Evolutionary conservation across 2,329 filamentous ascomycete genomes (phyloP), one percentile per base, ranked within the genome.

Genomic region (Exophiala sp.): DNA sequence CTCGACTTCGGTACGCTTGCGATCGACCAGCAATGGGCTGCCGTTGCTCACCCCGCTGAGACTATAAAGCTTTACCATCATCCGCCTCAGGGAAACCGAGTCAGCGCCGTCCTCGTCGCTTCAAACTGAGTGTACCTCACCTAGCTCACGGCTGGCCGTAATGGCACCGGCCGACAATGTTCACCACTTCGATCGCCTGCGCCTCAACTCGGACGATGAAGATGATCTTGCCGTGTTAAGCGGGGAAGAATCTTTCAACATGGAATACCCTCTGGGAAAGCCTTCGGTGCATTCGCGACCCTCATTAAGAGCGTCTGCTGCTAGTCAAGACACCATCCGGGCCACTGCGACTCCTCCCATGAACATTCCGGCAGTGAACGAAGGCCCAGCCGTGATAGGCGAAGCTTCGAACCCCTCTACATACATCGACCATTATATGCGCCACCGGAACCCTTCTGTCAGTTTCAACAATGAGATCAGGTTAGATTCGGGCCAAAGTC

Each of bases 271-370:
- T 35, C 16, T 41, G 16, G 40, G 46, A 6, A 24, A 19, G 19
- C 27, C 48, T 19, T 19, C 48, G 24, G 27, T 37, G 21, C 22
- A 44, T 16, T 52, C 43, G 23, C 52, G 57, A 13, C 55, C 53
- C 11, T 13, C 43, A 3, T 46, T 48, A 23, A 45, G 41, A 42
- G 42, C 40, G 16, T 55, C 57, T 13, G 50, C 49, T 9, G 37
- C 50, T 16, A 59, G 58, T 39, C 47, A 60, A 46, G 55, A 58
- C n/a, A 59, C 57, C 22, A 53, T 59, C 32, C 53, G 57, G 19
- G 44, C 55, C 9, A 69, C 67, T 54, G 65, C 63, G 39, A 72
- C 70, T 32, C 68, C 69, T 52, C 70, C 70, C 24, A 71, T 73
- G 44, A 65, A 67, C 43, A 71, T 73, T n/a, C 71, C 71, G 39